Evolutionary conservation across 768 basidiomycete genomes (phyloP), one percentile per base, ranked within the genome.

Genomic region (Pholiota molesta): DNA sequence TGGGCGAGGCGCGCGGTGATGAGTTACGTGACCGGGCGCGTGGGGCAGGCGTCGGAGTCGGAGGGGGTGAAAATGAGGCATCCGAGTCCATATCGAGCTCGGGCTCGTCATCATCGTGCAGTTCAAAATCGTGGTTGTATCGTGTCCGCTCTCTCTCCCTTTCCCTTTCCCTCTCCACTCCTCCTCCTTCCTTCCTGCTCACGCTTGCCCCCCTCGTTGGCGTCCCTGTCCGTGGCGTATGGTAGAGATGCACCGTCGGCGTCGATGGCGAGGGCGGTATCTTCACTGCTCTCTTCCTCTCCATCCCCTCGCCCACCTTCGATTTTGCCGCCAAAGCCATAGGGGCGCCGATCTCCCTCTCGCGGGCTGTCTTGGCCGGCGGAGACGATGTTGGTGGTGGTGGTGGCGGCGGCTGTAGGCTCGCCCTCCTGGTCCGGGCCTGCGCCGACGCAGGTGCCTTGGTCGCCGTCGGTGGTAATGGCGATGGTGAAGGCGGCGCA

Each of bases 401-500:
- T 17, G 57, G 28, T 17, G 45, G 47, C 21, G 57, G 28, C 28
- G 45, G 54, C 21, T 55, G 60, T 31, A 54, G 63, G 21, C 62
- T 64, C 57, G 67, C 66, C n/a, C 63, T 75, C 44, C 68, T 73
- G 13, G 75, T 74, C 0, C 71, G 60, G n/a, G 68, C 68, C 56
- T 83, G 83, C 52, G 75, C 53, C 17, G 81, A 79, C 39, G 58
- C 52, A 52, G 42, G 55, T 37, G 53, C 52, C 55, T 57, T 44
- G 42, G n/a, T 14, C 23, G 19, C 26, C 49, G 57, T 55, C 35
- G 51, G 52, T 39, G 60, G 23, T 37, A n/a, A n/a, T n/a, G 52
- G 45, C 47, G 49, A 55, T 33, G 59, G 57, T 14, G 31, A 42
- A 28, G 53, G 40, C 35, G 19, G 40, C 33, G 52, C 59, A 39